Evolutionary conservation across 2,329 filamentous ascomycete species (phyloP).

Genomic region (Ceratocystis albifundus): DNA sequence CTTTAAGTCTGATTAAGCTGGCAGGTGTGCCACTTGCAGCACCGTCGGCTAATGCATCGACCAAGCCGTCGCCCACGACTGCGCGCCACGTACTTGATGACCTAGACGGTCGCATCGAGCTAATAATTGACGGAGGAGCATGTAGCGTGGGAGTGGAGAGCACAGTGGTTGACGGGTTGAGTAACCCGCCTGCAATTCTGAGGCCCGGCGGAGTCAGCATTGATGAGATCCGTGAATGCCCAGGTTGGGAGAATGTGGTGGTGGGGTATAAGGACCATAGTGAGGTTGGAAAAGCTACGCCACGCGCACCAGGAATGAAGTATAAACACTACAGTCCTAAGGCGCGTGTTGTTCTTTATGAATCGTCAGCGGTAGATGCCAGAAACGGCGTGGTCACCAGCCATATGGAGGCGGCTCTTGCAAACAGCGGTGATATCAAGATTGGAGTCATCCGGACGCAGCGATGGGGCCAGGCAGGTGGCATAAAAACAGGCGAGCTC

Average conservation of each 20-base stretch:
- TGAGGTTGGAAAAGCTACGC: constrained; percentile 50
- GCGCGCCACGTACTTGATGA: constrained; percentile 85
- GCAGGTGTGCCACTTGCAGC: constrained; percentile 71
- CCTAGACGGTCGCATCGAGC: constrained; percentile 65
- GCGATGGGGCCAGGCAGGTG: constrained; percentile 39
- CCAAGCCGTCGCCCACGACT: constrained; percentile 80
- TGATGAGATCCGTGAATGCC: constrained; percentile 59
- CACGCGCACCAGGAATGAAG: constrained; percentile 93
- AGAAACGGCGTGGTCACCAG: constrained; percentile 31
- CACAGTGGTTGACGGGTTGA: constrained; percentile 88
- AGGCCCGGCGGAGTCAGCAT: constrained; percentile 79
- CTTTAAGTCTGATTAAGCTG: constrained; percentile 72
- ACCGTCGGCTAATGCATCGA: constrained; percentile 89
- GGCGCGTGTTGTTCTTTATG: constrained; percentile 74
- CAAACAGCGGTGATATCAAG: constrained; percentile 24
- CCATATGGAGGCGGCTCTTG: constrained; percentile 30
- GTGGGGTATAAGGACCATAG: constrained; percentile 69
- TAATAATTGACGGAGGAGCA: constrained; percentile 79
- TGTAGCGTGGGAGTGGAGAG: constrained; percentile 90
- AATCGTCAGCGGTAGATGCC: constrained; percentile 38
- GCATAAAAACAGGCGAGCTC: constrained; percentile 31
- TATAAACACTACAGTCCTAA: constrained; percentile 95
- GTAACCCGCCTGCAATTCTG: constrained; percentile 66
- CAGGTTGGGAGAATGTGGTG: constrained; percentile 69
- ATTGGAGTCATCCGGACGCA: constrained; percentile 47